Percentiles rank a stretch among this genome's conserved stretches.
Conservation (phyloP, 768 basidiomycete genomes). For the Serendipita sp. region DNA sequence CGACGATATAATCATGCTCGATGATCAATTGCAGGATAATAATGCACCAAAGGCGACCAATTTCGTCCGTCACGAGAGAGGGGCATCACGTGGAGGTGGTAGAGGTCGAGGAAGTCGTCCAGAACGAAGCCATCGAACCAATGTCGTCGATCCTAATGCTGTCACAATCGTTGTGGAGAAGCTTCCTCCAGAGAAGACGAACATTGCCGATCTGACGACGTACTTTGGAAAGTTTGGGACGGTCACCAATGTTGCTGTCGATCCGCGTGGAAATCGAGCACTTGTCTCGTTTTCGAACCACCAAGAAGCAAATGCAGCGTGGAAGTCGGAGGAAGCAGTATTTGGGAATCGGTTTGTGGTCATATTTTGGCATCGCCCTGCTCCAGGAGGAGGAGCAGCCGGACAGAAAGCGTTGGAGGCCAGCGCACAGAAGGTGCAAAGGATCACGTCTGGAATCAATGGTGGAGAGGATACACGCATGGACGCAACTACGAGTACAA, state of each 20-base stretch:
- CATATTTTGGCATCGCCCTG: constrained; percentile 85
- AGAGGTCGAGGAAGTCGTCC: constrained; percentile 26
- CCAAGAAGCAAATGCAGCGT: constrained; percentile 70
- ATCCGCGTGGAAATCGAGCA: constrained; percentile 55
- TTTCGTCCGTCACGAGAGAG: constrained; percentile 12
- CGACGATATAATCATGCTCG: not conserved
- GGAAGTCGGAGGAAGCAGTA: constrained; percentile 89
- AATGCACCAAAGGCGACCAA: constrained; percentile 17
- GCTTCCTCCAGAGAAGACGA: constrained; percentile 72
- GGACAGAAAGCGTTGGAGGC: constrained; percentile 69
- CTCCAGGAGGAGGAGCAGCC: constrained; percentile 74
- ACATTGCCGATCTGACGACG: constrained; percentile 56
- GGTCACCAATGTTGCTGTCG: constrained; percentile 83
- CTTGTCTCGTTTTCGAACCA: constrained; percentile 76
- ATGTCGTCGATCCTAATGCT: constrained; percentile 44
- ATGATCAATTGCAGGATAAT: not conserved
- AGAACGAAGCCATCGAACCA: constrained; percentile 38
- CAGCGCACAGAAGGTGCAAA: constrained; percentile 59
- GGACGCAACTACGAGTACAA: not conserved
- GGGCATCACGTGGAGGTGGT: constrained; percentile 22
- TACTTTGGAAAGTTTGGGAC: constrained; percentile 90
- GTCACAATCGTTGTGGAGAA: constrained; percentile 87
- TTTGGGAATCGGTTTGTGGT: constrained; percentile 91
- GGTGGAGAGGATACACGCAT: not conserved
- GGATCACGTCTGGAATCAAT: constrained; percentile 22